Evolutionary conservation across 495 filamentous ascomycete species (phyloP).

Genomic region (Tuber aestivum): DNA sequence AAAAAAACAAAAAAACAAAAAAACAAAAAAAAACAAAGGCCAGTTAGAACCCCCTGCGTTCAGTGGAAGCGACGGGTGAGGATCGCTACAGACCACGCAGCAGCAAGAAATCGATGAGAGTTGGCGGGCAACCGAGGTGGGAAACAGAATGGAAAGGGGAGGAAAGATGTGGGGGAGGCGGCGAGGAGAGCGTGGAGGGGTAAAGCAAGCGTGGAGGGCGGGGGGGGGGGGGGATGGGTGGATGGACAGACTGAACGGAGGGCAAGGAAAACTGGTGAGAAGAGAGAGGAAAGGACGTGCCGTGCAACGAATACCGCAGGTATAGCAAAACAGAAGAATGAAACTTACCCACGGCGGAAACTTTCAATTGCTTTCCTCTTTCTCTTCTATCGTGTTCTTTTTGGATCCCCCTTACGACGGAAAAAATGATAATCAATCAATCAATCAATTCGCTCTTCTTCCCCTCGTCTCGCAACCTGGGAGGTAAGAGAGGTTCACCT

Average conservation of each 20-base stretch:
- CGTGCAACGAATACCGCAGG: background rate
- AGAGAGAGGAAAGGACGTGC: background rate
- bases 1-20: constrained; percentile 26
- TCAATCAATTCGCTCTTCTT: background rate
- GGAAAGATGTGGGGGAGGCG: constrained; percentile 26
- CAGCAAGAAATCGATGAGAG: constrained; percentile 31
- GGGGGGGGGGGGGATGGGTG: constrained; percentile 26
- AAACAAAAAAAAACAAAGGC: background rate
- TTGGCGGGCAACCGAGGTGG: constrained; percentile 35
- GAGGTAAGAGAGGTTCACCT: background rate
- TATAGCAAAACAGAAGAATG: background rate
- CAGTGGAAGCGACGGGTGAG: constrained; percentile 38
- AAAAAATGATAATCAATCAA: background rate
- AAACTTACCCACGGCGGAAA: background rate
- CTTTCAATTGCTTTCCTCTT: background rate
- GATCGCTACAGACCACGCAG: constrained; percentile 28
- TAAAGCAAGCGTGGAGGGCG: constrained; percentile 32
- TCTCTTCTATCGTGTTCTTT: background rate
- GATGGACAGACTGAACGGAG: background rate
- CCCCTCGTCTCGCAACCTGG: background rate
- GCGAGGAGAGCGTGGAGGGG: constrained; percentile 37
- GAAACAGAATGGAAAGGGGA: constrained; percentile 32
- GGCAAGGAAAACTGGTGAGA: background rate
- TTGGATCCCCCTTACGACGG: background rate
- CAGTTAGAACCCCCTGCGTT: constrained; percentile 28